Conservation (phyloP, 768 basidiomycete species). For the Lyophyllum shimeji region DNA sequence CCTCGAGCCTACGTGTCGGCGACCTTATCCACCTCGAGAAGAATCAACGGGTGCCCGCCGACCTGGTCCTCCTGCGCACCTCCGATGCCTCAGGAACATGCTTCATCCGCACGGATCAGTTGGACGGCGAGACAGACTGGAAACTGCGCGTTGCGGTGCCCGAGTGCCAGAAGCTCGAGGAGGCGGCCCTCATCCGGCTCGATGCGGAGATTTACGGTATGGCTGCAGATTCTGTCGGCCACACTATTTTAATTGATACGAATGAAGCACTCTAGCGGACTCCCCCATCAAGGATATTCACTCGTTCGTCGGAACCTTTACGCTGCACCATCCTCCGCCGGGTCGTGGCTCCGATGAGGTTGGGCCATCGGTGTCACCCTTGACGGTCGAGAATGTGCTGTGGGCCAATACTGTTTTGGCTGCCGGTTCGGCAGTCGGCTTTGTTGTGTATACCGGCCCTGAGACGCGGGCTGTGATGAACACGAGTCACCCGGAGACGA, state of each 20-base stretch:
- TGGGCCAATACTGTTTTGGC: conserved; percentile 99
- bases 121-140: conserved; percentile 99
- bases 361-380: conserved; percentile 63
- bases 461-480: conserved; percentile 99
- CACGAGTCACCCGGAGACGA: conserved; percentile 94
- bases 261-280: conserved; percentile 59
- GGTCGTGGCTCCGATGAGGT: conserved; percentile 21
- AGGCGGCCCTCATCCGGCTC: conserved; percentile 54
- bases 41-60: conserved; percentile 96
- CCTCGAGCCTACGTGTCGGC: conserved; percentile 85
- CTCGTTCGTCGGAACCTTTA: conserved; percentile 91
- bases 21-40: conserved; percentile 92
- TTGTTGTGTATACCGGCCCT: conserved; percentile 91
- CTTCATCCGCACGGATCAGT: conserved; percentile 96
- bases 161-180: conserved; percentile 72
- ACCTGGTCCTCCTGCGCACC: conserved; percentile 86
- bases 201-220: conserved; percentile 90
- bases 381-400: conserved; percentile 94
- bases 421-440: conserved; percentile 89
- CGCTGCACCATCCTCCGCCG: conserved; percentile 53
- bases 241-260: conserved; percentile 15
- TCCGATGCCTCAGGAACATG: conserved; percentile 90
- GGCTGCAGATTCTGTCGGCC: conserved; percentile 16
- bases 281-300: conserved; percentile 97
- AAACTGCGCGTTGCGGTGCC: conserved; percentile 90